Evolutionary conservation across 345 rosid genomes (phyloP), one percentile per base, ranked within the genome.

Genomic region (Turnera subulata): DNA sequence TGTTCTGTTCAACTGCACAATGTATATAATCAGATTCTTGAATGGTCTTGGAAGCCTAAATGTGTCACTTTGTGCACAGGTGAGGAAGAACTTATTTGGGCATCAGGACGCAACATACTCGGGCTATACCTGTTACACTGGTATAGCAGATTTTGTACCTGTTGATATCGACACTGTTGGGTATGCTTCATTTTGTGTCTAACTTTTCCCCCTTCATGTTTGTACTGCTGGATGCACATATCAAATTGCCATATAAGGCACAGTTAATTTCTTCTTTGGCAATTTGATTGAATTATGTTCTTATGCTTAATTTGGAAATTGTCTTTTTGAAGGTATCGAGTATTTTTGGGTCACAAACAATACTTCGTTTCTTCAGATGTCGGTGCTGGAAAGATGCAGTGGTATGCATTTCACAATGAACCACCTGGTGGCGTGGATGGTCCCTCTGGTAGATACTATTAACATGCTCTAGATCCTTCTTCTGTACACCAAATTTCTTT

Each of bases 351-450:
- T 65, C 92, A 87, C 77, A 93, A 89, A 63, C 97, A 93, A 48
- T 93, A 93, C 83, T 93, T 87, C 46, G 99, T 93, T 50, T 87
- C 99, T 60, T 79, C 95, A 8, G 99, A 93, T 68, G 99, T 89
- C 59, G 97, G 99, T 65, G 89, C 82, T 19, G 99, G 99, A 58
- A 89, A 89, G 83, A 93, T 93, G 96, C 99, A 93, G 70, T 93
- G 99, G 96, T 89, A 93, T 16, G 99, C 94, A 16, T 93, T 93
- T 66, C 82, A 87, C 71, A 73, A 93, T 37, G 97, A 89, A 65
- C 71, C 85, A 23, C 69, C 92, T 16, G 96, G 97, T 58, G 97
- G 99, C 1, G 70, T 61, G 11, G 99, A 89, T 79, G 55, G 62
- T 38, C 83, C 87, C 0, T 42, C 43, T 58, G 94, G 96, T 85